Base-by-base conservation (phyloP, 192 early-diverging fungal genomes). In the Geranomyces variabilis region DNA sequence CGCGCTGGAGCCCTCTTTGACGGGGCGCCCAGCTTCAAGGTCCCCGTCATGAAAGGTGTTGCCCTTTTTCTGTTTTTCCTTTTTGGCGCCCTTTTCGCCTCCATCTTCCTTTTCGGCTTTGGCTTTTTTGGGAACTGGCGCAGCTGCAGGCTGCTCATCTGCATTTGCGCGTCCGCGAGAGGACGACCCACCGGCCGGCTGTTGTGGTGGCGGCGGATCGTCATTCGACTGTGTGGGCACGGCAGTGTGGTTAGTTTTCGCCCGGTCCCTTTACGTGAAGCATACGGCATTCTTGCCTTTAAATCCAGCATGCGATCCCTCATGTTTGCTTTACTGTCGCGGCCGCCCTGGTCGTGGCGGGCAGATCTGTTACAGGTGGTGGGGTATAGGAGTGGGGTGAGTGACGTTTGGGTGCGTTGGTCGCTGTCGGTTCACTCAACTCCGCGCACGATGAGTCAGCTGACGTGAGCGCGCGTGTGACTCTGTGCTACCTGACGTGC, bases 251-350 rank as follows among this genome's bases (percentile, higher is more conserved):
- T 41, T 41, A 41, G 36, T 3, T 10, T n/a, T n/a, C n/a, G n/a
- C n/a, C n/a, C n/a, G n/a, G n/a, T n/a, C n/a, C n/a, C n/a, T n/a
- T n/a, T n/a, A n/a, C 36, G 36, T 41, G 36, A 41, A 41, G 36
- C 36, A 41, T n/a, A 15, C 51, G 15, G 51, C 19, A 7, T 29
- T 36, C 22, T 51, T 59, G 78, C 79, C 71, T 80, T 75, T n/a
- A 80, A 51, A 66, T 80, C 79, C 49, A 30, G 5, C 67, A 73
- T 73, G 28, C 75, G 72, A 63, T 80, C 79, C 44, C 79, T 66
- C 79, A 80, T 80, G 58, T 3, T 53, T n/a, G 51, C n/a, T 47
- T 47, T 13, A 13, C 19, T 47, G 46, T n/a, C n/a, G n/a, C n/a
- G n/a, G n/a, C n/a, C n/a, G n/a, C n/a, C n/a, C n/a, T n/a, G n/a